Percentiles rank a stretch among this genome's conserved stretches.
These are phyloP conservation scores for Schwanniomyces etchellsii DNA, from an alignment of 1,139 yeast species.

Conservation along the genomic window DNA sequence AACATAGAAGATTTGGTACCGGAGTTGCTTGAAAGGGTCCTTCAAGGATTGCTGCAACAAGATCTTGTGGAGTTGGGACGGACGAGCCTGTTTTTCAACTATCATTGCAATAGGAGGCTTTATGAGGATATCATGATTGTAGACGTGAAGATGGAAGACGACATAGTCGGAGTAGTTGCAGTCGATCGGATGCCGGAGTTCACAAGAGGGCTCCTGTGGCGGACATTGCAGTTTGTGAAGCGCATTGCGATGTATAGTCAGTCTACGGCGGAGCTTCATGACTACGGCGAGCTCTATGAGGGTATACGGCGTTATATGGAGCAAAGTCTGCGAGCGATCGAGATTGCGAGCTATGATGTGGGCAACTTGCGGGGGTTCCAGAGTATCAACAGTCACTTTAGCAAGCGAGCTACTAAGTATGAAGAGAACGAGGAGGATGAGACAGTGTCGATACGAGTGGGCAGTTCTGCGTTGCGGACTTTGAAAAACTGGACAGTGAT, in stretches of 20 bases:
- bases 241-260: conserved; percentile 16
- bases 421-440: conserved; percentile 13
- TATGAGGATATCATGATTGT: conserved; percentile 15
- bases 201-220: conserved; percentile 7
- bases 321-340: conserved; percentile 9
- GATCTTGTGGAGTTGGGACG: conserved; percentile 12
- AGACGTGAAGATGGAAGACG: conserved; percentile 6
- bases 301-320: conserved; percentile 14
- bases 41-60: conserved; percentile 9
- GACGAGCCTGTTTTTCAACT: conserved; percentile 10
- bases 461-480: conserved; percentile 12
- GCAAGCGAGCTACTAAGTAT: conserved; percentile 10
- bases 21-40: conserved; percentile 4
- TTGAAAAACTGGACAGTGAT: conserved; percentile 19
- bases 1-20: too few species aligned
- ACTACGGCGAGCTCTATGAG: conserved; percentile 15
- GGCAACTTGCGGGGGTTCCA: conserved; percentile 15
- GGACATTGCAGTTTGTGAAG: conserved; percentile 11
- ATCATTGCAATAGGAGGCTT: conserved; percentile 11
- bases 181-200: conserved; percentile 11
- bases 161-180: conserved; percentile 7
- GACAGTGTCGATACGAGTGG: conserved; percentile 3
- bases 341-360: conserved; percentile 17
- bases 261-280: conserved; percentile 11
- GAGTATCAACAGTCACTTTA: conserved; percentile 14